Percentiles rank a stretch among this genome's conserved stretches.
Conservation (phyloP, 306 rosid species). For the Dalbergia cochinchinensis region DNA sequence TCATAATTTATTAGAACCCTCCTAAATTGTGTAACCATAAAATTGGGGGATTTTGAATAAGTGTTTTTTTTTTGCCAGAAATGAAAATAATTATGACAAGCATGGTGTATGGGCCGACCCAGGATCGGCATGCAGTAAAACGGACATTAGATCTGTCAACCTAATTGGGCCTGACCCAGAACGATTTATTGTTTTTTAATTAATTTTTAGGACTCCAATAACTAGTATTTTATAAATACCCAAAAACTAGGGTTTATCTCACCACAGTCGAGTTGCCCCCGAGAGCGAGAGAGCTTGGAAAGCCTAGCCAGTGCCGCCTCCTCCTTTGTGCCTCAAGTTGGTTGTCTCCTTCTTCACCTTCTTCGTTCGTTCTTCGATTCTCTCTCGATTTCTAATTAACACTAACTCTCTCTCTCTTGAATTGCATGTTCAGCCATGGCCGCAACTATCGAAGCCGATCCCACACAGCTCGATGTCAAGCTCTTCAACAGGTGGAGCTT, state of each 20-base stretch:
- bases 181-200: too few species aligned
- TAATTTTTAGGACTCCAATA: neutral
- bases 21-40: too few species aligned
- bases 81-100: too few species aligned
- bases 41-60: too few species aligned
- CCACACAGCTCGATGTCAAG: constrained; percentile 54
- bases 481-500: constrained; percentile 71
- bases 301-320: neutral
- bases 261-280: neutral
- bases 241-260: neutral
- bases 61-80: too few species aligned
- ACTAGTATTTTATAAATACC: neutral
- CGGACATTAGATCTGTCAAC: too few species aligned
- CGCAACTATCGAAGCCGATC: constrained; percentile 26
- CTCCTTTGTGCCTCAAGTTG: neutral
- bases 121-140: too few species aligned
- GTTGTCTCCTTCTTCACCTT: neutral
- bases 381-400: neutral
- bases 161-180: neutral
- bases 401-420: neutral
- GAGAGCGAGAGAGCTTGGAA: neutral
- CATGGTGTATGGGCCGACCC: too few species aligned
- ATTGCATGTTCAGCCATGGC: constrained; percentile 38
- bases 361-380: neutral
- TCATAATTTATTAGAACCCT: too few species aligned